Evolutionary conservation across 805 yeast species (phyloP).

Genomic region (Saccharomyces eubayanus): DNA sequence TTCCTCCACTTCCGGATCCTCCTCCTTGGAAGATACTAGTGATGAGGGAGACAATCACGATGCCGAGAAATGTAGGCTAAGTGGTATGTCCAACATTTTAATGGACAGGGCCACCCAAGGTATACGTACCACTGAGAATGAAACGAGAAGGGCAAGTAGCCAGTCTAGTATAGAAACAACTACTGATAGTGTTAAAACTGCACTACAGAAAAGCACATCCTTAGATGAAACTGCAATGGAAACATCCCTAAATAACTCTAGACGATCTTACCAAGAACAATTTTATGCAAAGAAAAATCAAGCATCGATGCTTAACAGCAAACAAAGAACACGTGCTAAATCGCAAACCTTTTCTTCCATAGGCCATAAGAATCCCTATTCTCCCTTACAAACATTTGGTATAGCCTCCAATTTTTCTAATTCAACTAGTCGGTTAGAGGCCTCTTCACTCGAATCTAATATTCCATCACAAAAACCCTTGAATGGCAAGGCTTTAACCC

Average conservation of each 20-base stretch:
- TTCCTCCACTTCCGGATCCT: slow-evolving; percentile 23
- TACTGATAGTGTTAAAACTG: background rate
- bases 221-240: slow-evolving; percentile 4
- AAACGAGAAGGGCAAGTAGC: slow-evolving; percentile 1
- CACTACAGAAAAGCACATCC: slow-evolving; percentile 1
- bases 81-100: background rate
- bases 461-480: background rate
- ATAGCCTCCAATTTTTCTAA: background rate
- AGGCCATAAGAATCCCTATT: slow-evolving; percentile 1
- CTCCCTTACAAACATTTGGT: slow-evolving; percentile 1
- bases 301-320: background rate
- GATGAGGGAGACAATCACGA: slow-evolving; percentile 5
- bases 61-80: background rate
- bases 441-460: background rate
- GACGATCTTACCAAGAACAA: background rate
- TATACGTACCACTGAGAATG: background rate
- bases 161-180: background rate
- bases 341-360: slow-evolving; percentile 3
- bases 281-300: background rate
- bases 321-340: slow-evolving; percentile 2
- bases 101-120: background rate
- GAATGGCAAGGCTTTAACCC: slow-evolving; percentile 26
- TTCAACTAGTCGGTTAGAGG: background rate
- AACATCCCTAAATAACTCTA: slow-evolving; percentile 1
- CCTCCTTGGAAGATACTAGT: slow-evolving; percentile 25